Base-by-base conservation (phyloP, 768 basidiomycete species). In the Phanerochaete sordida region DNA sequence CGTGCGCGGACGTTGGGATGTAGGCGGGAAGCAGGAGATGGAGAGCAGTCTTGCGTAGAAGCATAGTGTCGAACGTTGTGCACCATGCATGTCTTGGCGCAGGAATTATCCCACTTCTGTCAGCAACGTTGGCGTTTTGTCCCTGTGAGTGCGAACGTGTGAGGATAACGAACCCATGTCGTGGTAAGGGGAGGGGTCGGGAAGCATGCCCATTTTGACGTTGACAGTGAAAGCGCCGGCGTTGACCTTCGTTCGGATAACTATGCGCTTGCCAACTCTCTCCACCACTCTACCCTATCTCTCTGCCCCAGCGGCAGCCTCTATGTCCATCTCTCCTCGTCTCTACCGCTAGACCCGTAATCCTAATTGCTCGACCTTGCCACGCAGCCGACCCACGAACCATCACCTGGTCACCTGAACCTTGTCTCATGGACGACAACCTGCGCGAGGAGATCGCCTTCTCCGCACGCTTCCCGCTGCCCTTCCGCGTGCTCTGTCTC, bases 401-500 rank as follows among this genome's bases (percentile, higher is more conserved):
- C 47, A 24, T 48, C 27, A 48, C 47, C 47, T 48, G 47, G 47
- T 43, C 23, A 48, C 47, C 13, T 12, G 23, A 48, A 11, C 47
- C 23, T 19, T n/a, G 47, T 48, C 6, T 48, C 30, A 54, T 54
- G 53, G 53, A 54, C 52, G 52, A 54, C 53, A 65, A 59, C 46
- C 70, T 66, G 45, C 63, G 65, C 56, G 65, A 75, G 63, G 81
- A 84, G 62, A 70, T 79, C 48, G 74, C 79, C 46, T 77, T 84
- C 59, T 79, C 83, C 56, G 76, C 80, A 37, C 74, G 75, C 21
- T 90, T 96, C 70, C 96, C 97, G 12, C 81, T 99, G 0, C 96
- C 97, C 0, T 98, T 94, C 71, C 90, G 97, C 62, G 92, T 93
- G 26, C 82, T 97, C 59, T 82, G 84, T 64, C 80, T 97, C 59